Evolutionary conservation across 345 rosid species (phyloP), one percentile per base, ranked within the genome.

Genomic region (Carallia brachiata): DNA sequence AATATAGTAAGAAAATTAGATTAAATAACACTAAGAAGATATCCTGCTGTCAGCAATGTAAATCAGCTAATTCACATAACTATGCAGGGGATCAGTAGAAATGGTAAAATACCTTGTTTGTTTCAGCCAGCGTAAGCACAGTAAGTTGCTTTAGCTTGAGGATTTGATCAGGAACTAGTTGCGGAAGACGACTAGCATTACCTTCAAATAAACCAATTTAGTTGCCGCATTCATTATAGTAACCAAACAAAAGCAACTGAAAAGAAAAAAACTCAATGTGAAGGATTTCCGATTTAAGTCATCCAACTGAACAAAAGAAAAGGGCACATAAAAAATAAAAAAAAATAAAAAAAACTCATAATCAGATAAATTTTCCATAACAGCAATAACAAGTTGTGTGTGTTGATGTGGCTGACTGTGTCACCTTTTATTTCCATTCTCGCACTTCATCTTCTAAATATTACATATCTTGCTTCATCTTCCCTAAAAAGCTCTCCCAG

Each of bases 101-200:
- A 40, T 52, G 27, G 6, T 61, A 66, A 5, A 0, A 65, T 62
- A 95, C 99, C 98, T 95, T 92, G 75, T 84, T 87, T 30, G 89
- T 84, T 83, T 89, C 97, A 8, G 96, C 98, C 61, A 90, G 89
- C 36, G 94, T 86, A 66, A 95, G 99, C 53, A 95, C 88, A 70
- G 97, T 92, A 37, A 95, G 97, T 81, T 92, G 98, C 78, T 89
- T 95, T 56, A 90, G 80, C 87, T 95, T 95, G 28, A 89, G 89
- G 75, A 88, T 79, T 84, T 95, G 99, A 60, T 84, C 94, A 78
- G 94, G 89, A 75, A 71, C 70, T 83, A 95, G 66, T 27, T 70
- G 85, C 4, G 91, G 96, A 72, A 92, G 84, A 69, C 57, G 79
- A 52, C 62, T 75, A 60, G 84, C 75, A 76, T 84, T 85, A 82